These are phyloP conservation scores for Arthrinium puccinioides DNA, from an alignment of 2,329 filamentous ascomycete species.

Conservation along the genomic window DNA sequence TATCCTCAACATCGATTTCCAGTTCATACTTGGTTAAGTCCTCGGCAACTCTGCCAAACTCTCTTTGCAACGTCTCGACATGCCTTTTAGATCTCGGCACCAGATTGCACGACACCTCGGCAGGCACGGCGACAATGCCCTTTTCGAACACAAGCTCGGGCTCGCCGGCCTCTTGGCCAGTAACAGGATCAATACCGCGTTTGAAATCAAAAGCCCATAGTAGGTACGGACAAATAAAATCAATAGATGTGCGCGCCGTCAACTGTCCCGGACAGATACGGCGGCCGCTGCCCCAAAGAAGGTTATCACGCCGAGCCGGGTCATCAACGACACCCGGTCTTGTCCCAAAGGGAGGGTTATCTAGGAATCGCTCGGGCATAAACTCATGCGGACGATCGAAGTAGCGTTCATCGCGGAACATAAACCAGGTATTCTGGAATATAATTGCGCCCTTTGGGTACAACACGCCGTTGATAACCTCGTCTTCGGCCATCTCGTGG, in stretches of 20 bases:
- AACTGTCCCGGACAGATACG: slow-evolving; percentile 4
- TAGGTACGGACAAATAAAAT: neutral
- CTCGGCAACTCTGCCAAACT: neutral
- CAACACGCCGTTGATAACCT: neutral
- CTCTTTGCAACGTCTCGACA: neutral
- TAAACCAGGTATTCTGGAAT: slow-evolving; percentile 3
- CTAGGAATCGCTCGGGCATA: slow-evolving; percentile 3
- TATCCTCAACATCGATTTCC: neutral
- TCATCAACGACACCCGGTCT: neutral
- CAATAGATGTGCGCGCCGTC: slow-evolving; percentile 2
- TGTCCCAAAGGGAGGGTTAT: slow-evolving; percentile 1
- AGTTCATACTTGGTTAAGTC: neutral
- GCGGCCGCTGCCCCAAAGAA: slow-evolving; percentile 1
- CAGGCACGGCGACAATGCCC: neutral
- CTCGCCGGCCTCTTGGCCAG: neutral
- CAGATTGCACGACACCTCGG: neutral
- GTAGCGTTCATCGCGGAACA: slow-evolving; percentile 2
- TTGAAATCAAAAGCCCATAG: neutral
- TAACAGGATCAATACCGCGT: neutral
- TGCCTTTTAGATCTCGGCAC: neutral
- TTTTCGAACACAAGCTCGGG: neutral
- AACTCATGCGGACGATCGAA: slow-evolving; percentile 4
- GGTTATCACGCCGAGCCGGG: neutral
- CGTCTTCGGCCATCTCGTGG: slow-evolving; percentile 2
- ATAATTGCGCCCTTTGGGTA: slow-evolving; percentile 1